Base-by-base conservation (phyloP, 768 basidiomycete genomes). In the Naematelia encephala region DNA sequence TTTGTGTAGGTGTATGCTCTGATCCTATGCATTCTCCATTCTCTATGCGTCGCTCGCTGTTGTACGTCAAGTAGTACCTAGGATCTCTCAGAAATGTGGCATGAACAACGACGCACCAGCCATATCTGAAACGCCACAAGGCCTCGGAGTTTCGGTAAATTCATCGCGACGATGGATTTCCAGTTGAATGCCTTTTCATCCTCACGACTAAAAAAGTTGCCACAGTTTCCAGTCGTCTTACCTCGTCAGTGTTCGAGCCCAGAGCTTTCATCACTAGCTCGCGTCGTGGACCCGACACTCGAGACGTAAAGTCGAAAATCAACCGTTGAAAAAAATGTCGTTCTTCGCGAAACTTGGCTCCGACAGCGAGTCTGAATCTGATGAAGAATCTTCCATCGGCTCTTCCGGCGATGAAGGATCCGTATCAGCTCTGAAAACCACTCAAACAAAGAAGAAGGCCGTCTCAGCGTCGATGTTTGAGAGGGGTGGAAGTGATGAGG, bases 401-500 rank as follows among this genome's bases (percentile, higher is more conserved):
- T 39, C 34, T 52, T 76, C 74, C 28, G 68, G 72, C 16, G 61
- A 66, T 28, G 70, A 73, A 48, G 70, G 68, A 22, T 48, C 67
- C 49, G 62, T 58, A 14, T 67, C 74, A 56, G 66, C 69, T 45
- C 42, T 53, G 21, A 67, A 68, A 45, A 49, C 67, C 28, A 67
- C 63, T 23, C 57, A 56, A 26, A 56, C 47, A 30, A 60, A 60
- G 54, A 51, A 26, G 55, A 53, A 51, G 43, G 51, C 49, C 14
- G 34, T 22, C 53, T 46, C 25, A 16, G 28, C 44, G 28, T 16
- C 28, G 27, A 29, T 21, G 51, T 21, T 21, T 16, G 34, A 42
- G 5, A 57, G 46, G n/a, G 59, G 60, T 49, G 64, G 51, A 19
- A 81, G 81, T 16, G 82, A 82, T 63, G 82, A 84, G 45, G 83